Percentiles rank a stretch among this genome's conserved stretches.
These are phyloP conservation scores for Coemansia sp. DNA, from an alignment of 192 early-diverging fungal genomes.

Conservation along the genomic window DNA sequence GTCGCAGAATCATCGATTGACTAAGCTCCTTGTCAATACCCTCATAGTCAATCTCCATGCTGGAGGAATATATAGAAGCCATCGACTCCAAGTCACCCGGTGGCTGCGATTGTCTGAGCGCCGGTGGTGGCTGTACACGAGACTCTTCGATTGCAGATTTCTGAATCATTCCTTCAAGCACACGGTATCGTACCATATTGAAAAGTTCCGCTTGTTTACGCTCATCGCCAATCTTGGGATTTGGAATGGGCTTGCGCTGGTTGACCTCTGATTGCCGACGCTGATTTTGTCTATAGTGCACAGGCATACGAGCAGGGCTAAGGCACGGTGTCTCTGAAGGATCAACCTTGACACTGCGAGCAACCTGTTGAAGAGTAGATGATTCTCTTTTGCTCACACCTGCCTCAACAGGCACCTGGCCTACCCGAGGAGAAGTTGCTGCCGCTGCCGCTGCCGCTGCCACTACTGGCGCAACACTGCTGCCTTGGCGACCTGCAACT, in stretches of 20 bases:
- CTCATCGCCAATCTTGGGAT: background rate
- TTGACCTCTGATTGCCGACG: slow-evolving; percentile 7
- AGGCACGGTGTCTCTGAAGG: too few species aligned
- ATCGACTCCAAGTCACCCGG: slow-evolving; percentile 30
- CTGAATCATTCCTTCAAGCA: slow-evolving; percentile 44
- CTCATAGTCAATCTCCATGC: slow-evolving; percentile 40
- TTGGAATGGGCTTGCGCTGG: slow-evolving; percentile 18
- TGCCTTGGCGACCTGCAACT: too few species aligned
- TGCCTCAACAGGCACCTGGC: too few species aligned
- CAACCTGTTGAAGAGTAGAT: too few species aligned
- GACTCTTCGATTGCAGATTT: slow-evolving; percentile 35
- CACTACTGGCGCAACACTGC: too few species aligned
- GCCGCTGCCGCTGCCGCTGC: too few species aligned
- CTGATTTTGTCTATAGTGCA: slow-evolving; percentile 3
- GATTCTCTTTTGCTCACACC: too few species aligned
- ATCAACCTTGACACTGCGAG: too few species aligned
- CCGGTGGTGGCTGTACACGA: slow-evolving; percentile 34
- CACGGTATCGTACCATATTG: slow-evolving; percentile 30
- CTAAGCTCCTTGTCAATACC: slow-evolving; percentile 24
- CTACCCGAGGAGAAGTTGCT: too few species aligned
- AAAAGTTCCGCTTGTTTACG: slow-evolving; percentile 21
- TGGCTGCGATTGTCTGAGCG: slow-evolving; percentile 14
- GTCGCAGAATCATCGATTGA: too few species aligned
- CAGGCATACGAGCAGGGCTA: slow-evolving; percentile 26
- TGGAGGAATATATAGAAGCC: slow-evolving; percentile 37